phyloP scores from a whole-genome alignment of 805 yeast species.

The Kuraishia hungarica region DNA sequence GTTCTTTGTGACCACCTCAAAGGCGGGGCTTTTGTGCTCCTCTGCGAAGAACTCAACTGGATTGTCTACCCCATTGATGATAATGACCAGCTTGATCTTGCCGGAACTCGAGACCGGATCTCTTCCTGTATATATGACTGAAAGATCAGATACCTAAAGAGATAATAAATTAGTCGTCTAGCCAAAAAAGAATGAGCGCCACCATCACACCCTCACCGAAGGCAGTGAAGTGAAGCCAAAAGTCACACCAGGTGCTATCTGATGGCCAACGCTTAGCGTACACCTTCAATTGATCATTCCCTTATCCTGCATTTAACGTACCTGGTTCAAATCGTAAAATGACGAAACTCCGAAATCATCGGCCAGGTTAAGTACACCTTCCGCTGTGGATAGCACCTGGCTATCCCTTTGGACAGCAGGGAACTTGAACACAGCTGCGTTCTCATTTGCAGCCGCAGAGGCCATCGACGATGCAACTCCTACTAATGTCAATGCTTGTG shows the following conservation, averaged over 20 bases:
- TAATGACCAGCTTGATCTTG: constrained; percentile 26
- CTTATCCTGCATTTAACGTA: too few species aligned
- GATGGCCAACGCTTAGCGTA: constrained; percentile 5
- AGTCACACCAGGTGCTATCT: not conserved
- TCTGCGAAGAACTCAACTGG: constrained; percentile 21
- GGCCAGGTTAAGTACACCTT: constrained; percentile 34
- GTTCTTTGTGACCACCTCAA: constrained; percentile 8
- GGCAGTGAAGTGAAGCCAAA: too few species aligned
- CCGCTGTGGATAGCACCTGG: constrained; percentile 14
- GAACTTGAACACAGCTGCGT: constrained; percentile 5
- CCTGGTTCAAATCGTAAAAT: constrained; percentile 24
- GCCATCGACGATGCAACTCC: not conserved
- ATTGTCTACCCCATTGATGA: constrained; percentile 32
- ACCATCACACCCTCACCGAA: not conserved
- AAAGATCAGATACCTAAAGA: not conserved
- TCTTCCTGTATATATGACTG: not conserved
- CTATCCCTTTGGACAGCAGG: not conserved
- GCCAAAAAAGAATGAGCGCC: not conserved
- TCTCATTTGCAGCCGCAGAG: not conserved
- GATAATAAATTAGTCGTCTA: not conserved
- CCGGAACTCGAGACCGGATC: constrained; percentile 2
- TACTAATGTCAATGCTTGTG: not conserved
- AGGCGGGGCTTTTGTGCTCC: constrained; percentile 12
- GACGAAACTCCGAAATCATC: constrained; percentile 34
- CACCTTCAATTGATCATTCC: too few species aligned